Evolutionary conservation across 768 basidiomycete species (phyloP), one percentile per base, ranked within the genome.

Genomic region (Harrya chromipes): DNA sequence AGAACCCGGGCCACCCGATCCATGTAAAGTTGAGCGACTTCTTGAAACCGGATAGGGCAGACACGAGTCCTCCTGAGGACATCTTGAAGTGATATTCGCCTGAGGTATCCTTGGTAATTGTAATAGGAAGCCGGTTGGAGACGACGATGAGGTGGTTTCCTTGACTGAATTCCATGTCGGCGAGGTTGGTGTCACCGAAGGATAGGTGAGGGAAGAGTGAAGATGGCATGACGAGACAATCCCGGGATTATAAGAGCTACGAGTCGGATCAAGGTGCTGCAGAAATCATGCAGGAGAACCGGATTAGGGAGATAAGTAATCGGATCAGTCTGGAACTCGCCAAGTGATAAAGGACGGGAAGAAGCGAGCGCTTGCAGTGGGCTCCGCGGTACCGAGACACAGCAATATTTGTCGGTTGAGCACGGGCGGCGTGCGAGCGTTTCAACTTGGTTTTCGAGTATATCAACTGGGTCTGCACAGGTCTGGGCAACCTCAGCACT

Each of bases 51-150:
- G 89, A 88, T 57, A 99, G 84, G 52, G 97, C 97, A 46, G 90
- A 94, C 55, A 98, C 97, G 53, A 99, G 88, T 47, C 97, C 97
- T 24, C 97, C 97, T 4, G 92, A 94, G 52, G 92, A 94, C 94
- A 97, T 97, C 78, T 95, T 90, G 82, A 97, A 98, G 75, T 94
- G 90, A 71, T 94, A 97, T 69, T 95, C 85, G 66, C 94, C 94
- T 44, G 77, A 72, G 13, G 81, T 84, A 81, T 97, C 94, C 74
- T 93, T 95, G 68, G 76, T 90, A 66, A 98, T 97, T 40, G 95
- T 97, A 52, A 98, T 81, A 19, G 95, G 95, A 51, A 98, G 85
- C 46, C 95, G 83, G 72, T 97, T 97, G 44, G 90, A 89, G 64
- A 97, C 92, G 62, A 97, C 91, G 72, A 97, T 87, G 77, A 97